Percentiles rank a stretch among this genome's conserved stretches.
phyloP scores from a whole-genome alignment of 441 rosid species.

The Erysimum cheiri region DNA sequence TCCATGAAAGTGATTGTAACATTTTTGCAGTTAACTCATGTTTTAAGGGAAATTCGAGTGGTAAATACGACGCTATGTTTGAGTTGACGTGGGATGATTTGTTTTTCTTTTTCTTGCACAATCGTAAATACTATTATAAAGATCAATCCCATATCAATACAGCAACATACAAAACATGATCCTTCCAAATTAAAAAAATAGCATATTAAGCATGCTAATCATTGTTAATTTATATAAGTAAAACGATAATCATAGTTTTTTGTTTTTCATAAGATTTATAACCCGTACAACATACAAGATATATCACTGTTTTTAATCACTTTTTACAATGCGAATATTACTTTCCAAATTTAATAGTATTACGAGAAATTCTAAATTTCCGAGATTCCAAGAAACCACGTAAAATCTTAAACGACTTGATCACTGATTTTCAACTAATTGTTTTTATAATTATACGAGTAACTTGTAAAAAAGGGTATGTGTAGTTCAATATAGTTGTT shows the following conservation, averaged over 20 bases:
- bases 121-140: not conserved
- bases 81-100: not conserved
- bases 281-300: not conserved
- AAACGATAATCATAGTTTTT: too few species aligned
- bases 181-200: too few species aligned
- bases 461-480: not conserved
- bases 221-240: too few species aligned
- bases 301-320: not conserved
- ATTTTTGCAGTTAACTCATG: not conserved
- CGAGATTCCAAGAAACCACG: not conserved
- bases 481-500: not conserved
- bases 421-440: not conserved
- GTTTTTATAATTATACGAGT: not conserved
- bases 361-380: not conserved
- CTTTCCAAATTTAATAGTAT: not conserved
- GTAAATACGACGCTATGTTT: conserved; percentile 3
- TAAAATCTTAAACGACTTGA: not conserved
- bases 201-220: too few species aligned
- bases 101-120: not conserved
- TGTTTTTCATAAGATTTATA: not conserved
- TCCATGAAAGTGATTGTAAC: conserved; percentile 7
- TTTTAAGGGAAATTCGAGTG: not conserved
- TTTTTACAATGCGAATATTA: not conserved
- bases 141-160: not conserved
- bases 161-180: not conserved